phyloP scores from a whole-genome alignment of 441 rosid species.

The Macaranga tanarius region DNA sequence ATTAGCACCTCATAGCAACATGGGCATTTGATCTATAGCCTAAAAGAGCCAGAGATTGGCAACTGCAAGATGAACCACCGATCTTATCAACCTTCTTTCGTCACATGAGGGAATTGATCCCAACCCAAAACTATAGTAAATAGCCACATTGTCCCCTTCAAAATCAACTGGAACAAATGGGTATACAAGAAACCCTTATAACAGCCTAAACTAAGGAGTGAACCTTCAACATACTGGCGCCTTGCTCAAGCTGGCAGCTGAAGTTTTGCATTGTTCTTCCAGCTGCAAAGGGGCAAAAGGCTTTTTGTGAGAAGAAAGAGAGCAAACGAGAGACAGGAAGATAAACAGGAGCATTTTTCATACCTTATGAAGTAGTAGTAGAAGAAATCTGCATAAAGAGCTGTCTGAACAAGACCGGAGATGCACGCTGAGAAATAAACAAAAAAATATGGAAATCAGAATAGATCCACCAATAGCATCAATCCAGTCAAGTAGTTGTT shows the following conservation, averaged over 20 bases:
- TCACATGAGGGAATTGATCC: background rate
- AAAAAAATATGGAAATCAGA: conserved; percentile 14
- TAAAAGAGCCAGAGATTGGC: background rate
- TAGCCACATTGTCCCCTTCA: conserved; percentile 11
- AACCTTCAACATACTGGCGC: background rate
- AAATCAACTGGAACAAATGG: background rate
- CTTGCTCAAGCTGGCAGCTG: conserved; percentile 78
- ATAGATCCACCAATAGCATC: background rate
- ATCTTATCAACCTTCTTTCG: background rate
- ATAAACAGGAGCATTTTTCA: conserved; percentile 3
- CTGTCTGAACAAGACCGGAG: conserved; percentile 84
- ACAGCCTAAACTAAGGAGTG: conserved; percentile 1
- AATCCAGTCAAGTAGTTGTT: background rate
- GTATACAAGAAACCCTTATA: background rate
- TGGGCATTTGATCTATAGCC: conserved; percentile 15
- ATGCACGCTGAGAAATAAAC: conserved; percentile 59
- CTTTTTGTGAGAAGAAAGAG: background rate
- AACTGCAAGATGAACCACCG: background rate
- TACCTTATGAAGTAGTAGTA: conserved; percentile 89
- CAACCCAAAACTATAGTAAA: conserved; percentile 8
- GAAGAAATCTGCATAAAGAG: conserved; percentile 88
- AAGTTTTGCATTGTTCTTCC: conserved; percentile 90
- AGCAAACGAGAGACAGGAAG: background rate
- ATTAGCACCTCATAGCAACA: conserved; percentile 15
- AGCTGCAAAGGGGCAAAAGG: conserved; percentile 43